Evolutionary conservation across 1,284 basidiomycete genomes (phyloP), one percentile per base, ranked within the genome.

Genomic region (Melanopsichium pennsylvanicum): DNA sequence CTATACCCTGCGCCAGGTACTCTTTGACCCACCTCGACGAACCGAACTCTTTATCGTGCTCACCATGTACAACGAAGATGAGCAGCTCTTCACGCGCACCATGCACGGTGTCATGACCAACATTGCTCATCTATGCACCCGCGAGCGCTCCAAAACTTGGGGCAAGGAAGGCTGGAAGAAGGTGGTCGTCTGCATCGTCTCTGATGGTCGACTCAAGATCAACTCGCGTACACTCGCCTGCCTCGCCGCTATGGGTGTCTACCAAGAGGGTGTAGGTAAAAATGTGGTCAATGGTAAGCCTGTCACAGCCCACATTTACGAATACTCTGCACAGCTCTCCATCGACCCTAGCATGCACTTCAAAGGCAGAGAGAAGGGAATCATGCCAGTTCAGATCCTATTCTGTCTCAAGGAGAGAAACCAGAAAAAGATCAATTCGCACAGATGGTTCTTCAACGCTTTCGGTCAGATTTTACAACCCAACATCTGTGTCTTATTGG

Each of bases 141-240:
- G 92, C 18, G 89, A 89, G 37, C 83, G 90, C 49, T 90, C 88
- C 72, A 92, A 91, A 84, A 96, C 90, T 1, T 97, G 94, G 94
- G 93, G 93, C 1, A 90, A 91, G 79, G 92, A 96, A 0, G 93
- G 93, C 0, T 97, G 94, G 94, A 95, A 96, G 84, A 97, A 96
- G 69, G 81, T 79, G 19, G 78, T 80, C n/a, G 76, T 80, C 22
- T 64, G 62, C 31, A 96, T 98, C 69, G 90, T 97, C 32, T 90
- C 94, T 1, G 95, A 97, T 78, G 95, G 95, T 2, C 88, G 95
- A 35, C 91, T 90, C 80, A 90, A 92, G 72, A 85, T 97, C 36
- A 92, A 97, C 80, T 92, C 93, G 9, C 88, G 93, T 11, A 93
- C 97, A 1, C 86, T 97, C n/a, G 93, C 96, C 81, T 95, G 92